Percentiles rank a stretch among this genome's conserved stretches.
phyloP scores from a whole-genome alignment of 2,329 filamentous ascomycete genomes.

The Sclerotinia borealis region DNA sequence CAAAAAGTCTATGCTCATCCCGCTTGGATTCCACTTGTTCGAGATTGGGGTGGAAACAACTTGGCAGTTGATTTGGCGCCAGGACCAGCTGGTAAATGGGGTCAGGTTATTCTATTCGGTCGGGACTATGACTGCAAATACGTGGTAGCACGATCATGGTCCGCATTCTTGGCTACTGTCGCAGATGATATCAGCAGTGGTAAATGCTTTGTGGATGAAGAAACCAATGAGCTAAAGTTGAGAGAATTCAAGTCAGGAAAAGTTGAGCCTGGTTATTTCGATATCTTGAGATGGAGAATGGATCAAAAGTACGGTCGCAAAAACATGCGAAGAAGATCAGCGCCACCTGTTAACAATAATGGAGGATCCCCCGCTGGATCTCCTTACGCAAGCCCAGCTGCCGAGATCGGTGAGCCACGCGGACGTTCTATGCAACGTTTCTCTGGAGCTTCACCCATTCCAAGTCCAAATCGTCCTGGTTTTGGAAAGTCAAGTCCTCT shows the following conservation, averaged over 20 bases:
- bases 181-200: constrained; percentile 87
- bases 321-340: constrained; percentile 47
- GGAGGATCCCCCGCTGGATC: constrained; percentile 43
- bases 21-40: constrained; percentile 90
- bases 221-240: constrained; percentile 83
- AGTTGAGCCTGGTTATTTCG: constrained; percentile 88
- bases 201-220: constrained; percentile 90
- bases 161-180: constrained; percentile 74
- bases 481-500: constrained; percentile 66
- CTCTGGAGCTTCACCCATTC: constrained; percentile 55
- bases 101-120: constrained; percentile 92
- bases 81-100: constrained; percentile 85
- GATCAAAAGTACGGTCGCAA: constrained; percentile 84
- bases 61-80: constrained; percentile 88
- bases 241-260: constrained; percentile 84
- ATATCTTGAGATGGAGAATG: constrained; percentile 89
- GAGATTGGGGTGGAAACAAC: constrained; percentile 99
- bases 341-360: constrained; percentile 29
- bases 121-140: constrained; percentile 99
- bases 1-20: constrained; percentile 92
- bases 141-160: constrained; percentile 89
- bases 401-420: constrained; percentile 54
- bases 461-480: constrained; percentile 59
- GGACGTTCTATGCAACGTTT: constrained; percentile 68
- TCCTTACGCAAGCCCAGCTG: constrained; percentile 61